Evolutionary conservation across 1,284 basidiomycete species (phyloP).

Genomic region (Cutaneotrichosporon cavernicola): DNA sequence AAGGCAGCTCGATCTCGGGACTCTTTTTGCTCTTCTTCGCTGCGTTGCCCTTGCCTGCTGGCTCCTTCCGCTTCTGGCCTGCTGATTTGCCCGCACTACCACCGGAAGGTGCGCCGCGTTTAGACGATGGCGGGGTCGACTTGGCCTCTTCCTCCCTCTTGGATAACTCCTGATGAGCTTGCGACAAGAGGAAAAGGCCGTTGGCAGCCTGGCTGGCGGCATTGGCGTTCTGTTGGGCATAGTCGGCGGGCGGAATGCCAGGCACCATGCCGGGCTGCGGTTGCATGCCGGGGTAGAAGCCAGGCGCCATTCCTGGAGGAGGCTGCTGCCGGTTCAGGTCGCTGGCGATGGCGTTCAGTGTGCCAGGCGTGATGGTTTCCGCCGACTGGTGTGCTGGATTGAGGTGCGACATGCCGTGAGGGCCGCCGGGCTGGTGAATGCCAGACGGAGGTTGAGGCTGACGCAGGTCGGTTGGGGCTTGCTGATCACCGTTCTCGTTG

Average conservation of each 20-base stretch:
- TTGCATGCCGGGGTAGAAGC: conserved; percentile 16
- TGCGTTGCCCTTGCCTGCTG: conserved; percentile 21
- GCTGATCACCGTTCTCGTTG: conserved; percentile 32
- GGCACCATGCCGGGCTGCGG: conserved; percentile 15
- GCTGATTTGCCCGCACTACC: conserved; percentile 8
- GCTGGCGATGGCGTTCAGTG: conserved; percentile 73
- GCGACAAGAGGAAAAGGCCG: conserved; percentile 86
- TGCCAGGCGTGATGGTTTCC: conserved; percentile 86
- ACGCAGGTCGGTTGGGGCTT: conserved; percentile 10
- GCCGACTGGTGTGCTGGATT: conserved; percentile 27
- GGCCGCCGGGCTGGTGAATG: conserved; percentile 21
- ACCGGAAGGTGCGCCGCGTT: conserved; percentile 22
- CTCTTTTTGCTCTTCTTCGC: conserved; percentile 53
- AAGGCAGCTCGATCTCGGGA: conserved; percentile 45
- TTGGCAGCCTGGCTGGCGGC: conserved; percentile 65
- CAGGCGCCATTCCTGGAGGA: conserved; percentile 28
- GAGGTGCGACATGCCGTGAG: conserved; percentile 37
- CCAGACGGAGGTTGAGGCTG: conserved; percentile 35
- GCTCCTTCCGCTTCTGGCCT: conserved; percentile 40
- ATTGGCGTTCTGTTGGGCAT: conserved; percentile 50
- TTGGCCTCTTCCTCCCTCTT: conserved; percentile 71
- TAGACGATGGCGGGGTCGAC: conserved; percentile 32
- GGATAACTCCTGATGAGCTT: conserved; percentile 93
- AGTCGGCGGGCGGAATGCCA: conserved; percentile 39
- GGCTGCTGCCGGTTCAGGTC: conserved; percentile 40